Percentiles rank a stretch among this genome's conserved stretches.
Conservation (phyloP, 169 alveolate species). For the Cryptosporidium sp. region DNA sequence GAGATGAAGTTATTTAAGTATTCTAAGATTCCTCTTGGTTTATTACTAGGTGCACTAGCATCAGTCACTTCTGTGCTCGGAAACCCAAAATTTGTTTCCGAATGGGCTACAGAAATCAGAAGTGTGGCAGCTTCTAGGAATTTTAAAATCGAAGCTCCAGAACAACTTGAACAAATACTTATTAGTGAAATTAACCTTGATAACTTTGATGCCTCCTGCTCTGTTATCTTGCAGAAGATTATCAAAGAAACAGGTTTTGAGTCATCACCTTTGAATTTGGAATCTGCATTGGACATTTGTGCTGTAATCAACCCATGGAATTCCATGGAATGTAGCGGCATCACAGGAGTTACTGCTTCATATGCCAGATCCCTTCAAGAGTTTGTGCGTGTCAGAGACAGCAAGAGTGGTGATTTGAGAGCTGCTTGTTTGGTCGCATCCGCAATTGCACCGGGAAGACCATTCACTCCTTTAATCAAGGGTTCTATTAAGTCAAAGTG, state of each 20-base stretch:
- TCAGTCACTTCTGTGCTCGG: background rate
- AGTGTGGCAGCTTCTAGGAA: background rate
- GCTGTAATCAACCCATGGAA: slow-evolving; percentile 60
- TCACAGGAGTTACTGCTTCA: slow-evolving; percentile 32
- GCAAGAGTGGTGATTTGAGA: slow-evolving; percentile 35
- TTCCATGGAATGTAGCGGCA: slow-evolving; percentile 72
- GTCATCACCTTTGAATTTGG: background rate
- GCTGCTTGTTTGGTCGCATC: slow-evolving; percentile 54
- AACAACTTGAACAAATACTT: background rate
- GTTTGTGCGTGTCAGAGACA: background rate
- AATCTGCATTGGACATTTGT: slow-evolving; percentile 52
- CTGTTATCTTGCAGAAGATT: background rate
- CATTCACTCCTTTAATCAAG: slow-evolving; percentile 35
- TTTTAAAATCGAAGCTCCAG: background rate
- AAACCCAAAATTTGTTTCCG: background rate
- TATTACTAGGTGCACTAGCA: background rate
- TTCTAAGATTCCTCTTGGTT: background rate
- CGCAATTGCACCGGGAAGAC: slow-evolving; percentile 59
- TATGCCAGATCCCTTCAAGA: slow-evolving; percentile 54
- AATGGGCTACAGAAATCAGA: slow-evolving; percentile 10
- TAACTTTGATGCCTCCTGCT: slow-evolving; percentile 27
- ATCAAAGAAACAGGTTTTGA: background rate
- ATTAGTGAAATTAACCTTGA: background rate
- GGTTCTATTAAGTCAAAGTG: slow-evolving; percentile 47
- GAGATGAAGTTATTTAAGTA: slow-evolving; percentile 2